A percentile compares a stretch with the other conserved stretches of the same genome.
Conservation (phyloP, 1,284 basidiomycete genomes). For the Boletellus deceptivus region DNA sequence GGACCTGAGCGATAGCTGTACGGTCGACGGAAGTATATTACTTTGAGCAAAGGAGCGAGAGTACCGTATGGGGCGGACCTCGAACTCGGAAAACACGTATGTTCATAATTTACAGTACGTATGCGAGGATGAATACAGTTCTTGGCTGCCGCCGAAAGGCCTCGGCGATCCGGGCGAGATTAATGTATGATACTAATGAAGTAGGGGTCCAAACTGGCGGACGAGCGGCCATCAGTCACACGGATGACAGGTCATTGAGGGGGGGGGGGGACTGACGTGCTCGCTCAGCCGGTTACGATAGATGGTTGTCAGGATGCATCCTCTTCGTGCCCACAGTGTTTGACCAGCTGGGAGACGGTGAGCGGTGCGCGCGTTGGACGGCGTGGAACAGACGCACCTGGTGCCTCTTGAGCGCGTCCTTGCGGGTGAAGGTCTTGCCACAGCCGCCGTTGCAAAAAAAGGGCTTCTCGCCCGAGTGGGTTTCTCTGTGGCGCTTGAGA, state of each 20-base stretch:
- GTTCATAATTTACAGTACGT: constrained; percentile 33
- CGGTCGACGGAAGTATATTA: constrained; percentile 24
- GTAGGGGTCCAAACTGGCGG: constrained; percentile 14
- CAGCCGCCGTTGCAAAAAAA: constrained; percentile 77
- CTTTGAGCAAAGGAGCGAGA: constrained; percentile 13
- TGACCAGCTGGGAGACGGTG: constrained; percentile 56
- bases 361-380: constrained; percentile 7
- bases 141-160: constrained; percentile 10
- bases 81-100: constrained; percentile 19
- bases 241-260: constrained; percentile 9
- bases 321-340: constrained; percentile 70
- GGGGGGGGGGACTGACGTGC: constrained; percentile 15
- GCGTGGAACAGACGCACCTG: constrained; percentile 48
- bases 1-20: constrained; percentile 25
- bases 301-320: constrained; percentile 36
- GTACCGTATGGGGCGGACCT: constrained; percentile 18
- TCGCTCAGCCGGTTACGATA: constrained; percentile 20
- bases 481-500: constrained; percentile 76
- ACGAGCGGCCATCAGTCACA: constrained; percentile 17
- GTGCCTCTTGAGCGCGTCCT: constrained; percentile 78
- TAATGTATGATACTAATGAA: constrained; percentile 27
- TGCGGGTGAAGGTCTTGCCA: constrained; percentile 79
- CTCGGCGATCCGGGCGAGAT: constrained; percentile 23
- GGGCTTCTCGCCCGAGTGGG: constrained; percentile 78
- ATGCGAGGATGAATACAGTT: constrained; percentile 23